Conservation (phyloP, 2,329 filamentous ascomycete genomes). For the Pseudogymnoascus sp. region DNA sequence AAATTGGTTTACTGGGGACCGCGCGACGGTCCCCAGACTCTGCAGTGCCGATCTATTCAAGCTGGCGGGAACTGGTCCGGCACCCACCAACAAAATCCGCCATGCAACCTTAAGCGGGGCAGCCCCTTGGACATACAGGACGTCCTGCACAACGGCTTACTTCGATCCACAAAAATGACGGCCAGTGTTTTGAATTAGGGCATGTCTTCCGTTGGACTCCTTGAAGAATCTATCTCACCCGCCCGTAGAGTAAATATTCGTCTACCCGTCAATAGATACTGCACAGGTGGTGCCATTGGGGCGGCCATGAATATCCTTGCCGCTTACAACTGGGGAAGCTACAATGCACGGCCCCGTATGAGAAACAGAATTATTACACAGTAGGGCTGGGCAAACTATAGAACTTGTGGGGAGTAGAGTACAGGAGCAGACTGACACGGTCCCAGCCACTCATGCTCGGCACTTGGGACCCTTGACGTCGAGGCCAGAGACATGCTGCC, state of each 20-base stretch:
- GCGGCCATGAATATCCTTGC: neutral
- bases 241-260: neutral
- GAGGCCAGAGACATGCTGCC: neutral
- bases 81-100: neutral
- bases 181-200: neutral
- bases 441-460: neutral
- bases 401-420: neutral
- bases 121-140: neutral
- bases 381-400: neutral
- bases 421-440: neutral
- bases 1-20: neutral
- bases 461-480: neutral
- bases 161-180: constrained; percentile 1
- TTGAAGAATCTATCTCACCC: neutral
- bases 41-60: neutral
- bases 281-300: neutral
- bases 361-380: neutral
- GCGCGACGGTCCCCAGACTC: neutral
- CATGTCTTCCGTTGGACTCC: neutral
- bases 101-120: neutral
- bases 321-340: neutral
- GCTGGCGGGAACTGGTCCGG: neutral
- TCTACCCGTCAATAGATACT: neutral
- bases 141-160: neutral
- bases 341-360: neutral